Percentiles rank a stretch among this genome's conserved stretches.
These are phyloP conservation scores for Fusarium secorum DNA, from an alignment of 2,329 filamentous ascomycete genomes.

Conservation along the genomic window DNA sequence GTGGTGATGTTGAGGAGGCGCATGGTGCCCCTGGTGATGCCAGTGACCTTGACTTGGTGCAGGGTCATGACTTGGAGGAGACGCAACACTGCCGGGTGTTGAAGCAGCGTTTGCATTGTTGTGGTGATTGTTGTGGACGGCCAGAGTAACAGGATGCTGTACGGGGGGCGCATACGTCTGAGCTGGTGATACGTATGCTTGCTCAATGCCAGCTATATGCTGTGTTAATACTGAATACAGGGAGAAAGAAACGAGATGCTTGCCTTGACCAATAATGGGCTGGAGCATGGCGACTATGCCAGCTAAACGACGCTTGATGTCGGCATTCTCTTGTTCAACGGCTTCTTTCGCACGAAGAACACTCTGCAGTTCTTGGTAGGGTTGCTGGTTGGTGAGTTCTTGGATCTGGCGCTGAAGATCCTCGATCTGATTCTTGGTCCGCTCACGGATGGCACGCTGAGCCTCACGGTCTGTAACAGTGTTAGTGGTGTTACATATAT, in stretches of 20 bases:
- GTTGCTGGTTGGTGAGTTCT: conserved; percentile 80
- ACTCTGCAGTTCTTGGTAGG: conserved; percentile 82
- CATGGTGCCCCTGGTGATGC: conserved; percentile 29
- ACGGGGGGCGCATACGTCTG: conserved; percentile 40
- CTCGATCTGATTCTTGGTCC: conserved; percentile 83
- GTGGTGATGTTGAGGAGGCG: conserved; percentile 12
- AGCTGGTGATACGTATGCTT: conserved; percentile 46
- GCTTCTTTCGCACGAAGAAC: conserved; percentile 78
- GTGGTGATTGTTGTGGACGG: conserved; percentile 35
- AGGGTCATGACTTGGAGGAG: conserved; percentile 36
- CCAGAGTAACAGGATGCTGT: conserved; percentile 30
- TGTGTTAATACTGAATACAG: background rate
- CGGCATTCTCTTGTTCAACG: conserved; percentile 80
- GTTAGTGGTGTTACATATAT: conserved; percentile 21
- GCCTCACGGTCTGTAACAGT: conserved; percentile 75
- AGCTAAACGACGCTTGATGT: conserved; percentile 74
- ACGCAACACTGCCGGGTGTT: conserved; percentile 38
- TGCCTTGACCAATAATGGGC: conserved; percentile 57
- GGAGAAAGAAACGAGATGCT: conserved; percentile 1
- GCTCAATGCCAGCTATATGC: conserved; percentile 39
- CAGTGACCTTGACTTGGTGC: conserved; percentile 22
- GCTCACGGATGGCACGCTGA: conserved; percentile 83
- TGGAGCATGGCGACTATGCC: conserved; percentile 71
- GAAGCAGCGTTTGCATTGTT: conserved; percentile 37
- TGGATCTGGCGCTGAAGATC: conserved; percentile 74